These are phyloP conservation scores for Fusarium camptoceras DNA, from an alignment of 2,329 filamentous ascomycete genomes.

Conservation along the genomic window DNA sequence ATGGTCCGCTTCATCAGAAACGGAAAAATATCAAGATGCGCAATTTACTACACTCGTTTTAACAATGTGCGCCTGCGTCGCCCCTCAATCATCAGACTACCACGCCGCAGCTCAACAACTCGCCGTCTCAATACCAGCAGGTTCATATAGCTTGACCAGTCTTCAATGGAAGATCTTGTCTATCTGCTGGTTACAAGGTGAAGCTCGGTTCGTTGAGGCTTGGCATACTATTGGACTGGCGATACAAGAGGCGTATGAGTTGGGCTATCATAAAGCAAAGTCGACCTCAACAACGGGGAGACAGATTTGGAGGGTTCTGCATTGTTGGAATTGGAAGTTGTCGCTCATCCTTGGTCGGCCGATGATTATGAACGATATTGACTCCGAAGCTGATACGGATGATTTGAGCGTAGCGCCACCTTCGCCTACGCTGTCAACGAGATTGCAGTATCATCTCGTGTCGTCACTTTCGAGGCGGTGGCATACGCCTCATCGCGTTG, in stretches of 20 bases:
- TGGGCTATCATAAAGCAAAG: neutral
- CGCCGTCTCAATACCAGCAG: neutral
- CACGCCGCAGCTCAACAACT: neutral
- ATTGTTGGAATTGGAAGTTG: slow-evolving; percentile 22
- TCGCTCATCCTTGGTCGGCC: neutral
- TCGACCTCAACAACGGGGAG: neutral
- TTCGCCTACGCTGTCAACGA: slow-evolving; percentile 12
- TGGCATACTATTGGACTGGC: slow-evolving; percentile 14
- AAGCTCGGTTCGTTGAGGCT: slow-evolving; percentile 13
- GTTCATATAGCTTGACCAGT: neutral
- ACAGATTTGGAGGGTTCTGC: slow-evolving; percentile 7
- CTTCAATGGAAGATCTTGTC: slow-evolving; percentile 18
- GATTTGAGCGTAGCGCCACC: neutral
- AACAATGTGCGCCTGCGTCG: slow-evolving; percentile 24
- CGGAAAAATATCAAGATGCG: neutral
- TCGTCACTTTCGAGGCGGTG: slow-evolving; percentile 14
- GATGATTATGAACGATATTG: slow-evolving; percentile 14
- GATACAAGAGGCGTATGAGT: slow-evolving; percentile 19
- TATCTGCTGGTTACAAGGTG: slow-evolving; percentile 19
- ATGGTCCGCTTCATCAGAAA: neutral
- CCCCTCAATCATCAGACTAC: neutral
- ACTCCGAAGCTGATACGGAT: neutral
- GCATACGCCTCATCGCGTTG: slow-evolving; percentile 14
- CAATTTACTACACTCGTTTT: slow-evolving; percentile 15
- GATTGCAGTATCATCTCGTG: slow-evolving; percentile 12